Evolutionary conservation across 2,329 filamentous ascomycete genomes (phyloP), one percentile per base, ranked within the genome.

Genomic region (Colletotrichum noveboracense): DNA sequence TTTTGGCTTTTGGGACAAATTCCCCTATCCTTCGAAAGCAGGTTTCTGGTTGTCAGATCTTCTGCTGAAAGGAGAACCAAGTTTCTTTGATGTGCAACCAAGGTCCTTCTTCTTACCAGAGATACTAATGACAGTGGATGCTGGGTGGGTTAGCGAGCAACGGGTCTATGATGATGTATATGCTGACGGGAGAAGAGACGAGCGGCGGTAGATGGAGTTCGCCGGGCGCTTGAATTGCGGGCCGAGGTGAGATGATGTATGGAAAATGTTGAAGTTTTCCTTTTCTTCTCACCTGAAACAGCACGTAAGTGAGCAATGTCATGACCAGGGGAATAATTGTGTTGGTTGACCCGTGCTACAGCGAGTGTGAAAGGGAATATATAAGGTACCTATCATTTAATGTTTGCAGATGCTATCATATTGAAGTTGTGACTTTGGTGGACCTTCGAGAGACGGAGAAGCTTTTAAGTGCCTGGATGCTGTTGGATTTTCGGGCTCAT

Each of bases 181-280:
- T n/a, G 10, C 9, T 1, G 1, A 0, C 9, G 8, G 18, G 8
- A 43, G 18, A 43, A 43, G 38, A 2, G 18, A 0, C 5, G 0
- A n/a, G 8, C 5, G 38, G 5, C 1, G 38, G 1, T 3, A n/a
- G 18, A n/a, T 2, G 38, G 1, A 43, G 8, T 4, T 10, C 0
- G 8, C 38, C 10, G 2, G 0, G 2, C 38, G 5, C 8, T n/a
- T 10, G 1, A 1, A 1, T 9, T 38, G 36, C 1, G 1, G 2
- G 36, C 4, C 0, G 1, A 38, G 7, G 36, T 18, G 16, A 5
- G 5, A 43, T 43, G 36, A 16, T 18, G 2, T 9, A 0, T 43
- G 0, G 2, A 43, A 0, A 10, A 18, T n/a, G 3, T n/a, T 2
- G 1, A 43, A 43, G 36, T 0, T 43, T 0, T 0, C 16, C 6